A percentile compares a stretch with the other conserved stretches of the same genome.
Evolutionary conservation across 2,329 filamentous ascomycete species (phyloP).

Genomic region (Fusarium goolgardi): DNA sequence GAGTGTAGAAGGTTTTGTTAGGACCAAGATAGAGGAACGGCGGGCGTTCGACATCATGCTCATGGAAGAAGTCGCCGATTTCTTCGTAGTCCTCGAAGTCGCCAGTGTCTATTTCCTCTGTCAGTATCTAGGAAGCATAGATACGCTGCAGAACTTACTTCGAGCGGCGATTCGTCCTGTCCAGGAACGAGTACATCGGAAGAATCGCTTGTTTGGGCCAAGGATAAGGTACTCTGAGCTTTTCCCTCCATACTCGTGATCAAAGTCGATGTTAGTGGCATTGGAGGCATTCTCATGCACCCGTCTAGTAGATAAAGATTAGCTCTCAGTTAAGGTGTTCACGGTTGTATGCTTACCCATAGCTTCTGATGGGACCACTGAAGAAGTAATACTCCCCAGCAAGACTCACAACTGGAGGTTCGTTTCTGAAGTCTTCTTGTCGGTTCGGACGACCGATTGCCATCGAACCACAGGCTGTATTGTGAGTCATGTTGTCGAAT

Average conservation of each 20-base stretch:
- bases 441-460: background rate
- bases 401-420: conserved; percentile 35
- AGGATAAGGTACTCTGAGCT: conserved; percentile 38
- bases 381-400: conserved; percentile 39
- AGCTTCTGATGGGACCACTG: conserved; percentile 34
- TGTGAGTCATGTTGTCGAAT: conserved; percentile 1
- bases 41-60: conserved; percentile 41
- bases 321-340: background rate
- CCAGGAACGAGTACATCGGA: conserved; percentile 37
- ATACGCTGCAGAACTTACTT: conserved; percentile 17
- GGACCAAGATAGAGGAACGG: conserved; percentile 38
- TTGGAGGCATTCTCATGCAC: conserved; percentile 8
- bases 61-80: conserved; percentile 28
- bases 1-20: conserved; percentile 36
- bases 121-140: background rate
- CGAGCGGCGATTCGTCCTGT: conserved; percentile 26
- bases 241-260: conserved; percentile 16
- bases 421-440: conserved; percentile 24
- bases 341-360: conserved; percentile 22
- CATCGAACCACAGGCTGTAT: conserved; percentile 1
- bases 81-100: conserved; percentile 38
- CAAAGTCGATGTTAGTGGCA: conserved; percentile 1
- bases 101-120: conserved; percentile 15
- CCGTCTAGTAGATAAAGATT: conserved; percentile 2
- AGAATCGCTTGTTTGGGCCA: conserved; percentile 34